Evolutionary conservation across 2,329 filamentous ascomycete species (phyloP), one percentile per base, ranked within the genome.

Genomic region (Trichoderma atrobrunneum): DNA sequence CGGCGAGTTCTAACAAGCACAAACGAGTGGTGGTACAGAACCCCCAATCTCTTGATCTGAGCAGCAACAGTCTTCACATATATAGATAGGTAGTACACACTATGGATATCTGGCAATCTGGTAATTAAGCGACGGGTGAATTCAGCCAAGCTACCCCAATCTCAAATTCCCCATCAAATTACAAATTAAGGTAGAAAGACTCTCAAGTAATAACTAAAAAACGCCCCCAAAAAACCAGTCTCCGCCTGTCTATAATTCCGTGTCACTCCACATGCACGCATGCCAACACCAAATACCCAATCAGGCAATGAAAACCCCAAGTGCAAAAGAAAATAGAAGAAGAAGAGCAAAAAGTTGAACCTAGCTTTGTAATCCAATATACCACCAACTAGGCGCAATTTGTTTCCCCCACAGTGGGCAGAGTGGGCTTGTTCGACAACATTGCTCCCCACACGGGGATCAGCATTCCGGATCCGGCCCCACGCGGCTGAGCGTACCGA

Each of bases 361-460:
- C 48, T 6, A 24, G 48, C 48, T 54, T 54, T 24, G 48, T 54
- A 54, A 54, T 54, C n/a, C 48, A 51, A 14, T 43, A n/a, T 43
- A 43, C 16, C 14, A 10, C 39, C 5, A 51, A 21, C 48, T 12
- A 59, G 26, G 34, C n/a, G 21, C 60, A 24, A 12, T 18, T 34
- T 24, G 12, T 18, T 34, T 39, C 34, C 56, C 54, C 65, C 56
- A 48, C 56, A 68, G 66, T 70, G 66, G 66, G 16, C 57, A 67
- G 24, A 67, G 64, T 67, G 64, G 64, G 26, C 34, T 67, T 39
- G 14, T 11, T 12, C 24, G 34, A 60, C 26, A 26, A n/a, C 18
- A 8, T 48, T 2, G 21, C 65, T 62, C 66, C 66, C 66, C 66
- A 70, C 66, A 65, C 62, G 36, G 57, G 54, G 26, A 61, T 54